A percentile compares a stretch with the other conserved stretches of the same genome.
phyloP scores from a whole-genome alignment of 2,329 filamentous ascomycete species.

The Xenoacremonium recifei region DNA sequence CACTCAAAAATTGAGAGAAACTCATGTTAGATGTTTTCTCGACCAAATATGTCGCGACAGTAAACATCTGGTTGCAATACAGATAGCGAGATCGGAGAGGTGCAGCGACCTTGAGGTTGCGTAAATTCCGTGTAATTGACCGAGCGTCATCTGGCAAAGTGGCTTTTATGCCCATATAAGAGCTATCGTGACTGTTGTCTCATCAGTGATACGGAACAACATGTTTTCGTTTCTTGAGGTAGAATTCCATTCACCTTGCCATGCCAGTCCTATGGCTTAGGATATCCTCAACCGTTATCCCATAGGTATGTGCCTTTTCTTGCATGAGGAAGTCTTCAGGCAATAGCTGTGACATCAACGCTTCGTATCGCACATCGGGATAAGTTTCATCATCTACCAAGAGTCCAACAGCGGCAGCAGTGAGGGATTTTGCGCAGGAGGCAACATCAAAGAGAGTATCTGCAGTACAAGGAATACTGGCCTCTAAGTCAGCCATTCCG shows the following conservation, averaged over 20 bases:
- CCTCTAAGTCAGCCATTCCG: conserved; percentile 18
- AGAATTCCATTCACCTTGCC: conserved; percentile 11
- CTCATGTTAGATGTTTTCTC: conserved; percentile 13
- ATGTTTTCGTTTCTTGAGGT: no score
- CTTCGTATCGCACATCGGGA: conserved; percentile 22
- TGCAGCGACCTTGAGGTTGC: conserved; percentile 22
- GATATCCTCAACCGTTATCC: conserved; percentile 22
- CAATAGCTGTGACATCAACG: conserved; percentile 21
- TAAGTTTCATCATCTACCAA: conserved; percentile 19
- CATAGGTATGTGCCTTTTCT: conserved; percentile 11
- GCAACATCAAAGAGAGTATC: conserved; percentile 28
- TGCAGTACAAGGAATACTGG: conserved; percentile 13
- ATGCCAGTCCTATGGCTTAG: conserved; percentile 17
- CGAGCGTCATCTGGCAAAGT: conserved; percentile 16
- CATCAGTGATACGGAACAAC: no score
- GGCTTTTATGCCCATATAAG: conserved; percentile 17
- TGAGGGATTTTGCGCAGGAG: conserved; percentile 26
- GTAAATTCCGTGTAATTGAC: conserved; percentile 26
- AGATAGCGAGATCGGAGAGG: conserved; percentile 21
- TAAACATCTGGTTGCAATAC: conserved; percentile 30
- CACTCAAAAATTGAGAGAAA: conserved; percentile 22
- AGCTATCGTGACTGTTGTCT: conserved; percentile 25
- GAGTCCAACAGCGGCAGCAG: conserved; percentile 23
- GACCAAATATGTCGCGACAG: conserved; percentile 22
- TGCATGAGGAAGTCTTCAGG: conserved; percentile 27